phyloP scores from a whole-genome alignment of 306 rosid species.

The Hippophae rhamnoides region DNA sequence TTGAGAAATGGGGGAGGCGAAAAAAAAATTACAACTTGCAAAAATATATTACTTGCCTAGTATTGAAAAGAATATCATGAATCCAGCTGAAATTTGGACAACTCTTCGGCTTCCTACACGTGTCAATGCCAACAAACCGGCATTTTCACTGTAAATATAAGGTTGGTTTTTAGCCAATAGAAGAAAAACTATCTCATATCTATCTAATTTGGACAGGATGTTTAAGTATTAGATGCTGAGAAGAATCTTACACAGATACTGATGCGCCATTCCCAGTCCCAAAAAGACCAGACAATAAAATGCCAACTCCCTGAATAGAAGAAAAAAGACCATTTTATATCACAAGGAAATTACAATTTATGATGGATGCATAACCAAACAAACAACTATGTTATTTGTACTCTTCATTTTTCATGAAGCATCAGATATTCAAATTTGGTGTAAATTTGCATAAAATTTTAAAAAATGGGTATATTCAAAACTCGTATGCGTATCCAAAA shows the following conservation, averaged over 20 bases:
- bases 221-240: neutral
- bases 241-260: constrained; percentile 68
- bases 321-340: constrained; percentile 1
- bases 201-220: neutral
- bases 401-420: no score
- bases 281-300: constrained; percentile 76
- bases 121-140: constrained; percentile 86
- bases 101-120: constrained; percentile 97
- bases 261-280: constrained; percentile 93
- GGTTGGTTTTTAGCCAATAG: constrained; percentile 4
- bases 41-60: constrained; percentile 39
- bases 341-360: constrained; percentile 2
- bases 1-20: neutral
- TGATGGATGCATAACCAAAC: neutral
- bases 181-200: constrained; percentile 1
- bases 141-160: constrained; percentile 55
- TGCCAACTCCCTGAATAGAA: constrained; percentile 69
- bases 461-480: no score
- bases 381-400: no score
- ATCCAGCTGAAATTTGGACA: constrained; percentile 85
- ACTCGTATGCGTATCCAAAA: no score
- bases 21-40: neutral
- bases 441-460: no score
- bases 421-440: no score
- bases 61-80: constrained; percentile 93